These are phyloP conservation scores for Malassezia arunalokei DNA, from an alignment of 1,284 basidiomycete genomes.

Conservation along the genomic window DNA sequence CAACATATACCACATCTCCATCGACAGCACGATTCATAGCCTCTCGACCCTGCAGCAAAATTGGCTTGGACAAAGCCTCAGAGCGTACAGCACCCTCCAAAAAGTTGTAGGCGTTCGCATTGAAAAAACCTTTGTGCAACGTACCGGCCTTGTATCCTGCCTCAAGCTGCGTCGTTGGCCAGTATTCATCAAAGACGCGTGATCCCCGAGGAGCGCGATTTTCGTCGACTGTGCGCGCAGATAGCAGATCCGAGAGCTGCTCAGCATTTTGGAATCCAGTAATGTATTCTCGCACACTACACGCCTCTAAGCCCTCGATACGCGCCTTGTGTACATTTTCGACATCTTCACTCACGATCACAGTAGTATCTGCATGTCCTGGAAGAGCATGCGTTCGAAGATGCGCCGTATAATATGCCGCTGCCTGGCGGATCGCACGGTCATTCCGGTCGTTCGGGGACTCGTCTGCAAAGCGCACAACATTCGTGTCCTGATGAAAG, in stretches of 20 bases:
- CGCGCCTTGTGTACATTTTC: constrained; percentile 60
- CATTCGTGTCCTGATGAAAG: constrained; percentile 26
- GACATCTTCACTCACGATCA: constrained; percentile 61
- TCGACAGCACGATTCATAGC: constrained; percentile 92
- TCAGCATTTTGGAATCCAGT: constrained; percentile 29
- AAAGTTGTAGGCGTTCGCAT: constrained; percentile 90
- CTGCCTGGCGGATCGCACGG: constrained; percentile 35
- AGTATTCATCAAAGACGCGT: constrained; percentile 55
- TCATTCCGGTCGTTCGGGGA: constrained; percentile 44
- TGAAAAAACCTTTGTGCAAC: constrained; percentile 84
- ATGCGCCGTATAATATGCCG: constrained; percentile 37
- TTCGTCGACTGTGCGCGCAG: constrained; percentile 23
- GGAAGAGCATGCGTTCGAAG: constrained; percentile 19
- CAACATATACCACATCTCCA: constrained; percentile 82
- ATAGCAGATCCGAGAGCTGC: constrained; percentile 37
- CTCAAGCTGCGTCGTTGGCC: constrained; percentile 60
- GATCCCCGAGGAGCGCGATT: background rate
- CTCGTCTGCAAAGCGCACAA: constrained; percentile 27
- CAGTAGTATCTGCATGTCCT: constrained; percentile 19
- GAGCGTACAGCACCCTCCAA: constrained; percentile 73
- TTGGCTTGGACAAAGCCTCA: constrained; percentile 60
- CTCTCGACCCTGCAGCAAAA: constrained; percentile 75
- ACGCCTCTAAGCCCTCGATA: constrained; percentile 26
- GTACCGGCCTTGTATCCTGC: constrained; percentile 76
- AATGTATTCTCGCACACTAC: constrained; percentile 41